Base-by-base conservation (phyloP, 495 filamentous ascomycete species). In the Rhypophila decipiens region DNA sequence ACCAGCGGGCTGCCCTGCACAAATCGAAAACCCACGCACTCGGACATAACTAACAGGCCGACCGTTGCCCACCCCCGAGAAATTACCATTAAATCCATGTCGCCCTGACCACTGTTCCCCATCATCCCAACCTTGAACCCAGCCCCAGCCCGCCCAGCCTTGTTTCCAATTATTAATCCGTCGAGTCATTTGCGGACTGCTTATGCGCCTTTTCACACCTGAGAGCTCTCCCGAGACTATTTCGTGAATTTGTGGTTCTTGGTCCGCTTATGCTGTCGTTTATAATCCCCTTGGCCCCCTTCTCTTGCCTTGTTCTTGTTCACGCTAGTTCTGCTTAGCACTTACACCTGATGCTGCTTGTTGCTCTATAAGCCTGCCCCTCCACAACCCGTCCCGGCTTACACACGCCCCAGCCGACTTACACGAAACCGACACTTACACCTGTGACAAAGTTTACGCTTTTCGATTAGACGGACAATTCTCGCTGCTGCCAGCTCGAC, bases 41-140 rank as follows among this genome's bases (percentile, higher is more conserved):
- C 60, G 60, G 60, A 59, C 55, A 61, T 62, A 64, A 61, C 52
- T 33, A 64, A 61, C 58, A 61, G 40, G 58, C 60, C 60, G 60
- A 64, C 60, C 53, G 50, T 55, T 59, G 53, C 18, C 31, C 41
- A 47, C 49, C 20, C 44, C 53, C 44, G 52, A 55, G 44, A 52
- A 18, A 43, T 42, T n/a, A n/a, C n/a, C n/a, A n/a, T n/a, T 47
- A 45, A 49, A 42, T 15, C 36, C 42, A 42, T 9, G 11, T 22
- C 24, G 27, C 43, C 41, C 9, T 24, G 20, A 33, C 41, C 41
- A 31, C 41, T 33, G n/a, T 24, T 31, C n/a, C 41, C 24, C n/a
- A 24, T 15, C 35, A 33, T 29, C 43, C 43, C 33, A 23, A 7
- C 31, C 29, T 22, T 45, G 13, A 13, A 7, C 27, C 27, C 27